These are phyloP conservation scores for Candida koratica DNA, from an alignment of 805 yeast genomes.

Conservation along the genomic window DNA sequence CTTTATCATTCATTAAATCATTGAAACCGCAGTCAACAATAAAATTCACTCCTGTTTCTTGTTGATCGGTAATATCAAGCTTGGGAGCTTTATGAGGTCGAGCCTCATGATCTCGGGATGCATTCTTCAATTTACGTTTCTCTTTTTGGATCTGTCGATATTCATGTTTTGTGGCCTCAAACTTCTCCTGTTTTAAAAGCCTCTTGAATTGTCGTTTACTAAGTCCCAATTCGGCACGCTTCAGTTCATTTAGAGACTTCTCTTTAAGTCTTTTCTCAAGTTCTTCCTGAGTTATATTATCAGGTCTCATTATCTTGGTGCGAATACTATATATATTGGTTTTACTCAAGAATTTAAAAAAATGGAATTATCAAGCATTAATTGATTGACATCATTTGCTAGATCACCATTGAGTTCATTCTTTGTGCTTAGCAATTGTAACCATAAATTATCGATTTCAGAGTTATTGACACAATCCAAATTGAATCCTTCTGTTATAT, in stretches of 20 bases:
- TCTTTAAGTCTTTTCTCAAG: conserved; percentile 10
- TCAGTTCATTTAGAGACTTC: conserved; percentile 12
- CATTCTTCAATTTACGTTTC: conserved; percentile 43
- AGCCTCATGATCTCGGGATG: conserved; percentile 21
- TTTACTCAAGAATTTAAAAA: not conserved
- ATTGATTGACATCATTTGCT: conserved; percentile 21
- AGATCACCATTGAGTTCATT: conserved; percentile 3
- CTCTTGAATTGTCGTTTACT: conserved; percentile 83
- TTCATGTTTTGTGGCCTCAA: conserved; percentile 64
- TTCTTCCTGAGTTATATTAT: conserved; percentile 9
- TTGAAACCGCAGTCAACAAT: conserved; percentile 91
- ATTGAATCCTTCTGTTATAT: conserved; percentile 8
- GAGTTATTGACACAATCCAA: conserved; percentile 22
- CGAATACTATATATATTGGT: not conserved
- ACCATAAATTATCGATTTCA: conserved; percentile 35
- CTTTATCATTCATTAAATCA: conserved; percentile 77
- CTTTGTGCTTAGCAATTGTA: conserved; percentile 30
- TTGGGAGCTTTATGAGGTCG: conserved; percentile 28
- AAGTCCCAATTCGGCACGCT: conserved; percentile 52
- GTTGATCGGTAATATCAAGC: conserved; percentile 45
- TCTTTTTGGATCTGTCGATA: conserved; percentile 52
- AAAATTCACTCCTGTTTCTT: conserved; percentile 47
- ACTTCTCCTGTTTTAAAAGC: conserved; percentile 50
- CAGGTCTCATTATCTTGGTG: conserved; percentile 8
- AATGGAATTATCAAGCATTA: conserved; percentile 8